phyloP scores from a whole-genome alignment of 2,329 filamentous ascomycete genomes.

The Exophiala sideris region DNA sequence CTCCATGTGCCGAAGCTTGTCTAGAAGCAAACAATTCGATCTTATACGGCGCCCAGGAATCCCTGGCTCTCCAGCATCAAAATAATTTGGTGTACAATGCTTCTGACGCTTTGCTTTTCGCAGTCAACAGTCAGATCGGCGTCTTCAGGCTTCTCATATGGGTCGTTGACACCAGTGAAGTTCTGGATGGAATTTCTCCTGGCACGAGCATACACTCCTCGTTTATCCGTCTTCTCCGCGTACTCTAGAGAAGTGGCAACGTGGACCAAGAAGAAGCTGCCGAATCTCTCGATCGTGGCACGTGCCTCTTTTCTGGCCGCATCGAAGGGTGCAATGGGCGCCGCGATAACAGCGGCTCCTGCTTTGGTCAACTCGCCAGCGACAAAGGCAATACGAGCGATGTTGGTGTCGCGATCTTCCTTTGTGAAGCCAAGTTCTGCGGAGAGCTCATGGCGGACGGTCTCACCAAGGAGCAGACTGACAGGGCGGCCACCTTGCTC shows the following conservation, averaged over 20 bases:
- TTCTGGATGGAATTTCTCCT: constrained; percentile 90
- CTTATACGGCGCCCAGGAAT: constrained; percentile 61
- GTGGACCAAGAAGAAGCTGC: constrained; percentile 92
- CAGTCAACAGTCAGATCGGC: constrained; percentile 80
- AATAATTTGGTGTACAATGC: constrained; percentile 94
- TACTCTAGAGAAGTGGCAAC: constrained; percentile 89
- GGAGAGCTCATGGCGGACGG: constrained; percentile 86
- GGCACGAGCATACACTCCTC: constrained; percentile 81
- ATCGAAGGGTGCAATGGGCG: constrained; percentile 93
- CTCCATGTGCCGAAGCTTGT: neutral
- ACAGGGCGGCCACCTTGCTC: constrained; percentile 95
- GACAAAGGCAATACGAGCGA: constrained; percentile 93
- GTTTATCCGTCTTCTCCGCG: constrained; percentile 91
- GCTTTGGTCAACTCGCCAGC: constrained; percentile 90
- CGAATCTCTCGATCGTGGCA: constrained; percentile 81
- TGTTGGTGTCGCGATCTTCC: constrained; percentile 90
- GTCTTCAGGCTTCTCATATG: constrained; percentile 81
- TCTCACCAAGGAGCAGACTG: constrained; percentile 91
- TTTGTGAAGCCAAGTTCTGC: constrained; percentile 93
- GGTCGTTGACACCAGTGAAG: constrained; percentile 97
- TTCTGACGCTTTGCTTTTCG: constrained; percentile 82
- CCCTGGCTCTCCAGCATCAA: constrained; percentile 86
- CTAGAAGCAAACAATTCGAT: neutral
- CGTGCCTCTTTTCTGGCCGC: constrained; percentile 70
- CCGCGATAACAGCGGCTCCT: constrained; percentile 90